Evolutionary conservation across 305 asterid species (phyloP).

Genomic region (Solanum hybrid): DNA sequence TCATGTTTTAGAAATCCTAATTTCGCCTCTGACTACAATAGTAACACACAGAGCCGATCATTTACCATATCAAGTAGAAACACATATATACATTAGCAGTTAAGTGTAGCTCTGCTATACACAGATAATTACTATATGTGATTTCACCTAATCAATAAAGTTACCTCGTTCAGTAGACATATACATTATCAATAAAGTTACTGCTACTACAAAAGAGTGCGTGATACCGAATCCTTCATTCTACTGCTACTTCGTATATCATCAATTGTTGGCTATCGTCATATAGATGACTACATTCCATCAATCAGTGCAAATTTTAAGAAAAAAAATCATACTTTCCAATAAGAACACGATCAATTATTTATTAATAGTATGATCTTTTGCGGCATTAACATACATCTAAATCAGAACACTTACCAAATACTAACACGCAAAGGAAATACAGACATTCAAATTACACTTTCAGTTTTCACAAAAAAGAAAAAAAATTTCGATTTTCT

Average conservation of each 20-base stretch:
- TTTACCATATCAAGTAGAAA: background rate
- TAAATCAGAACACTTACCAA: background rate
- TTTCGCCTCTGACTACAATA: background rate
- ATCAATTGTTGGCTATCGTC: background rate
- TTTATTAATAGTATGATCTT: background rate
- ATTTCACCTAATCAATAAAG: background rate
- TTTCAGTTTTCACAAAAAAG: background rate
- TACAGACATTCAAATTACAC: background rate
- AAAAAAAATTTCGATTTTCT: background rate
- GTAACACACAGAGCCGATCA: background rate
- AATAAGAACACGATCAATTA: background rate
- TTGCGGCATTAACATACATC: background rate
- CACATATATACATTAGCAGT: background rate
- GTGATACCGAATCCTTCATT: background rate
- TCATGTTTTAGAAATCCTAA: background rate
- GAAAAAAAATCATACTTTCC: background rate
- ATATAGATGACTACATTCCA: background rate
- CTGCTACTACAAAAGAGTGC: background rate
- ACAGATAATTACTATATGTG: background rate
- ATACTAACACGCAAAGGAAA: background rate
- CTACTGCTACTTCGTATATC: background rate
- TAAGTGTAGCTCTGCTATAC: background rate
- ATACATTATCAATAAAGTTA: background rate
- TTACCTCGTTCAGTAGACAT: background rate
- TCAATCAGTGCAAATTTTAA: background rate